A percentile compares a stretch with the other conserved stretches of the same genome.
These are phyloP conservation scores for Cyberlindnera xylosilytica DNA, from an alignment of 805 yeast species.

Conservation along the genomic window DNA sequence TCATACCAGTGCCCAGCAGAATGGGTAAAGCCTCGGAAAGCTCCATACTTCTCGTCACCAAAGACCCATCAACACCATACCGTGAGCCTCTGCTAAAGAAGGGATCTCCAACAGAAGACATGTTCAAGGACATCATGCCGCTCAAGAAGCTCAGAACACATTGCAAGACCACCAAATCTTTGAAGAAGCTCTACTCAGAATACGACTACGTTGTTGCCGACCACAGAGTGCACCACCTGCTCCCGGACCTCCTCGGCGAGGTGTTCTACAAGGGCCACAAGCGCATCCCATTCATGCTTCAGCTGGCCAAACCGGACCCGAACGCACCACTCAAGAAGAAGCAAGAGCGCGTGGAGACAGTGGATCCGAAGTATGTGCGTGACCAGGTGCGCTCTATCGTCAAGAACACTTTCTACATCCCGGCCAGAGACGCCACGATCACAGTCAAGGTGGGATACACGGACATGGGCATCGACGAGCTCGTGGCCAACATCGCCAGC, in stretches of 20 bases:
- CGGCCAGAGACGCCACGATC: conserved; percentile 59
- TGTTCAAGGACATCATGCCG: conserved; percentile 19
- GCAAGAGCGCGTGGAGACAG: conserved; percentile 49
- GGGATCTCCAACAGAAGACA: conserved; percentile 20
- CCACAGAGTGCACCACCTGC: conserved; percentile 57
- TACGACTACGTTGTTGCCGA: conserved; percentile 70
- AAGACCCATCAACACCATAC: conserved; percentile 65
- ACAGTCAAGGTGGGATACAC: conserved; percentile 58
- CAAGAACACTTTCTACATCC: conserved; percentile 59
- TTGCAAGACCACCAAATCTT: conserved; percentile 38
- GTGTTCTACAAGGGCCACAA: conserved; percentile 62
- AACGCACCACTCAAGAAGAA: conserved; percentile 28
- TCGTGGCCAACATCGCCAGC: conserved; percentile 51
- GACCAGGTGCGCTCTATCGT: conserved; percentile 64
- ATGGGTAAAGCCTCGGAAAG: conserved; percentile 47
- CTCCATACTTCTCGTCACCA: conserved; percentile 61
- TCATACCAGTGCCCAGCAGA: conserved; percentile 51
- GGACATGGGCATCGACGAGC: conserved; percentile 38
- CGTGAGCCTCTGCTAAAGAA: conserved; percentile 41
- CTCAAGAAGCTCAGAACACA: conserved; percentile 51
- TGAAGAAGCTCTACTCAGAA: conserved; percentile 51
- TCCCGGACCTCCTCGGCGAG: conserved; percentile 57
- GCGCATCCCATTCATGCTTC: conserved; percentile 65
- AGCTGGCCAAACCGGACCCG: conserved; percentile 39
- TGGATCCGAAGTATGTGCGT: conserved; percentile 63